phyloP scores from a whole-genome alignment of 805 yeast species.

The Priceomyces castillae region DNA sequence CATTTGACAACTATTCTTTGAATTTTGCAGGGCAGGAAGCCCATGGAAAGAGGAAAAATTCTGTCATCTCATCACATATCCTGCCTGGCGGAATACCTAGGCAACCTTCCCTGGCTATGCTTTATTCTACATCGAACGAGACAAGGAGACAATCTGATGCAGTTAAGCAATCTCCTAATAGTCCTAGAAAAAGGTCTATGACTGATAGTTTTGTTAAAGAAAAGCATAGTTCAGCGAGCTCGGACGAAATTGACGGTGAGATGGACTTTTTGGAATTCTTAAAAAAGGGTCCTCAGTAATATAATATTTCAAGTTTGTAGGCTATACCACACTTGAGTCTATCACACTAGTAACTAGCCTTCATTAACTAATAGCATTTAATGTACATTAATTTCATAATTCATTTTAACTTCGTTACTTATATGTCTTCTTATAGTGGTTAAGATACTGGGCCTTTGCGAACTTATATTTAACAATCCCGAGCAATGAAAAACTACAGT shows the following conservation, averaged over 20 bases:
- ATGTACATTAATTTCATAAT: too few relatives aligned
- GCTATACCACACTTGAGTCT: too few relatives aligned
- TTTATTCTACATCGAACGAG: not conserved
- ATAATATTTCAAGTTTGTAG: too few relatives aligned
- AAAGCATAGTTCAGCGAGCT: not conserved
- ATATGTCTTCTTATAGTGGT: too few relatives aligned
- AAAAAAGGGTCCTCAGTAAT: slow-evolving; percentile 33
- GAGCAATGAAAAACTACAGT: too few relatives aligned
- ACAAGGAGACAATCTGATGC: not conserved
- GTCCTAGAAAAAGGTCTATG: not conserved
- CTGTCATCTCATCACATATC: not conserved
- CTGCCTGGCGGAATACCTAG: not conserved
- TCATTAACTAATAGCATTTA: too few relatives aligned
- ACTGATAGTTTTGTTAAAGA: slow-evolving; percentile 4
- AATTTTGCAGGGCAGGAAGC: slow-evolving; percentile 14
- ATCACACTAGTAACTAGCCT: too few relatives aligned
- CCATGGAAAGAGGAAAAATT: slow-evolving; percentile 1
- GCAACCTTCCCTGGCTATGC: not conserved
- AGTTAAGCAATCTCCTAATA: not conserved
- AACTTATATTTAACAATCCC: too few relatives aligned
- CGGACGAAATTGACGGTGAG: slow-evolving; percentile 21
- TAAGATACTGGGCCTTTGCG: too few relatives aligned
- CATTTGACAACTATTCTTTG: slow-evolving; percentile 29
- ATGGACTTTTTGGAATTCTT: slow-evolving; percentile 49
- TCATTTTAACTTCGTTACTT: too few relatives aligned